Percentiles rank a stretch among this genome's conserved stretches.
Conservation (phyloP, 805 yeast species). For the Kuraishia ogatae region DNA sequence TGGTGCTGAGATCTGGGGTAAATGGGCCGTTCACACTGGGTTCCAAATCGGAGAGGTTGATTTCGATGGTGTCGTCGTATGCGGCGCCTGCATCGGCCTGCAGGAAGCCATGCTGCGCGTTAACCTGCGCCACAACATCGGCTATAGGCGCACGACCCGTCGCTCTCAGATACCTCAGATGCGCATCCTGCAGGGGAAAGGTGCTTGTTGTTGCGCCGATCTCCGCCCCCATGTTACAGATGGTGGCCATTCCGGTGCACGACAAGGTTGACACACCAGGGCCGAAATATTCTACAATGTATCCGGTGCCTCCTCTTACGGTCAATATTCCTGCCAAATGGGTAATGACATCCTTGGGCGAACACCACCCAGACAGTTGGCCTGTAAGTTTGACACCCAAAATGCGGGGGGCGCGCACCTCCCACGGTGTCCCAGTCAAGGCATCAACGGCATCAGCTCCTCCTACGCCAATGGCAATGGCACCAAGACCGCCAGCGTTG, state of each 20-base stretch:
- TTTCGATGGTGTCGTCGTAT: constrained; percentile 89
- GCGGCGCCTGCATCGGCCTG: constrained; percentile 82
- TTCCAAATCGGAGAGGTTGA: constrained; percentile 78
- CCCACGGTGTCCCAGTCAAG: constrained; percentile 96
- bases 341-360: constrained; percentile 96
- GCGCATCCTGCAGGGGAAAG: constrained; percentile 72
- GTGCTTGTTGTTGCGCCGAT: constrained; percentile 98
- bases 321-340: constrained; percentile 87
- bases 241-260: constrained; percentile 99
- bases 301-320: constrained; percentile 98
- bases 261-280: constrained; percentile 83
- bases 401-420: constrained; percentile 92
- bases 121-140: constrained; percentile 48
- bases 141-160: constrained; percentile 83
- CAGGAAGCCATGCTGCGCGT: constrained; percentile 49
- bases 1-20: constrained; percentile 96
- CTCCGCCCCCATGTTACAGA: constrained; percentile 99
- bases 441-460: constrained; percentile 99
- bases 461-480: constrained; percentile 98
- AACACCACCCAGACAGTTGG: constrained; percentile 81
- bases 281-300: constrained; percentile 94
- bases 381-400: constrained; percentile 94
- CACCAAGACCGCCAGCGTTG: constrained; percentile 98
- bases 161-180: constrained; percentile 57
- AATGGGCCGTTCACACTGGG: constrained; percentile 97